Evolutionary conservation across 192 early-diverging fungal species (phyloP).

Genomic region (Coemansia sp.): DNA sequence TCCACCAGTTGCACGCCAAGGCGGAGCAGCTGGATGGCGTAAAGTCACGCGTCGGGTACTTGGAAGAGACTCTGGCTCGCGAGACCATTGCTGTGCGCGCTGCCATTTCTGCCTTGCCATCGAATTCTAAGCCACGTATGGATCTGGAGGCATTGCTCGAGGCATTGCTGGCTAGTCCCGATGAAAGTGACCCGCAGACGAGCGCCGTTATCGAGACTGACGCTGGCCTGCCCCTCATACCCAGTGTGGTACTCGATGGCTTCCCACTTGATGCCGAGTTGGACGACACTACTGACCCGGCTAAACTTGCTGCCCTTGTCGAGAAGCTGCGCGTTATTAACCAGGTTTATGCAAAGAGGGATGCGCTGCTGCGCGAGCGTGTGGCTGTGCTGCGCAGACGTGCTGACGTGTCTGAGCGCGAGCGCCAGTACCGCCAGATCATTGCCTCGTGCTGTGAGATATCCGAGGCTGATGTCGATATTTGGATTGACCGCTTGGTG

Average conservation of each 20-base stretch:
- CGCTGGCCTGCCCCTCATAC: slow-evolving; percentile 19
- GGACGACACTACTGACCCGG: slow-evolving; percentile 31
- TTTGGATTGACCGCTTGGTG: slow-evolving; percentile 72
- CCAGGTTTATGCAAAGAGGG: slow-evolving; percentile 49
- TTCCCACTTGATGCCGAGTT: slow-evolving; percentile 7
- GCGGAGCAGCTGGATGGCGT: slow-evolving; percentile 61
- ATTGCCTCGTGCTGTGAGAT: slow-evolving; percentile 88
- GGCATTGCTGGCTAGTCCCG: slow-evolving; percentile 21
- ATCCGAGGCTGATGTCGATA: slow-evolving; percentile 75
- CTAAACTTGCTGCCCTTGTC: slow-evolving; percentile 27
- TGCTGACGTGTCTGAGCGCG: slow-evolving; percentile 63
- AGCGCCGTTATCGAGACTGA: slow-evolving; percentile 1
- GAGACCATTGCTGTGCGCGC: slow-evolving; percentile 49
- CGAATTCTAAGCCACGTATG: slow-evolving; percentile 31
- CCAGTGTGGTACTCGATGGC: slow-evolving; percentile 8
- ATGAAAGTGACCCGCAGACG: background rate
- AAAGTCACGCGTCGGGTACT: slow-evolving; percentile 62
- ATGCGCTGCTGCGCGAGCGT: slow-evolving; percentile 60
- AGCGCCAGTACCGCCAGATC: slow-evolving; percentile 80
- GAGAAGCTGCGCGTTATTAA: slow-evolving; percentile 48
- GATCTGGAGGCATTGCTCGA: slow-evolving; percentile 32
- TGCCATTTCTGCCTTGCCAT: slow-evolving; percentile 36
- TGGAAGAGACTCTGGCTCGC: slow-evolving; percentile 63
- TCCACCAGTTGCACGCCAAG: slow-evolving; percentile 57
- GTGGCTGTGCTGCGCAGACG: slow-evolving; percentile 57